Evolutionary conservation across 1,284 basidiomycete genomes (phyloP).

Genomic region (Pseudozyma sp.): DNA sequence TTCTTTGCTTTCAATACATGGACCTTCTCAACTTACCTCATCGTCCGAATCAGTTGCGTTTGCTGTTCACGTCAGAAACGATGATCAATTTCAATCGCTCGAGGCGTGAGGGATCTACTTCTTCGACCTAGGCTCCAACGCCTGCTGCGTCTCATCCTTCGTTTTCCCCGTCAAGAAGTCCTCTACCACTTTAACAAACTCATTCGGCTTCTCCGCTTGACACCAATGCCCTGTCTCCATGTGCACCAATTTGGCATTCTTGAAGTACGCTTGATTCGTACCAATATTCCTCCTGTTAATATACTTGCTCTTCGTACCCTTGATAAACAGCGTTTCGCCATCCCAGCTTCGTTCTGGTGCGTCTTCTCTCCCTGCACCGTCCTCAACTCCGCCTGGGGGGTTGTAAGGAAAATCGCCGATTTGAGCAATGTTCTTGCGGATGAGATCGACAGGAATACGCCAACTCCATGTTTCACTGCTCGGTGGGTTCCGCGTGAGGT

Average conservation of each 20-base stretch:
- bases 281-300: slow-evolving; percentile 78
- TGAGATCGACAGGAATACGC: slow-evolving; percentile 78
- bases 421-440: slow-evolving; percentile 75
- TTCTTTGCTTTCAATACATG: background rate
- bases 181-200: slow-evolving; percentile 67
- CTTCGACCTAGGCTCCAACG: slow-evolving; percentile 31
- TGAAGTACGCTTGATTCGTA: slow-evolving; percentile 77
- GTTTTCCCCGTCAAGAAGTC: slow-evolving; percentile 59
- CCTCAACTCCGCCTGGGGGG: slow-evolving; percentile 70
- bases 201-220: slow-evolving; percentile 69
- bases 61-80: too few relatives aligned
- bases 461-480: slow-evolving; percentile 73
- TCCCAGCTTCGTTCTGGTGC: slow-evolving; percentile 71
- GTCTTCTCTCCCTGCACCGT: slow-evolving; percentile 66
- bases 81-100: background rate
- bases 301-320: slow-evolving; percentile 77
- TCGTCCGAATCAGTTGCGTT: too few relatives aligned
- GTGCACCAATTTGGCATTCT: slow-evolving; percentile 71
- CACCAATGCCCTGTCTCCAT: slow-evolving; percentile 71
- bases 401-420: slow-evolving; percentile 80
- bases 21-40: background rate
- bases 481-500: slow-evolving; percentile 73
- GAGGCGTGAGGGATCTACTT: background rate
- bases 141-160: slow-evolving; percentile 30
- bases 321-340: slow-evolving; percentile 79